Evolutionary conservation across 257 asterid genomes (phyloP).

Genomic region (Petunia axillaris): DNA sequence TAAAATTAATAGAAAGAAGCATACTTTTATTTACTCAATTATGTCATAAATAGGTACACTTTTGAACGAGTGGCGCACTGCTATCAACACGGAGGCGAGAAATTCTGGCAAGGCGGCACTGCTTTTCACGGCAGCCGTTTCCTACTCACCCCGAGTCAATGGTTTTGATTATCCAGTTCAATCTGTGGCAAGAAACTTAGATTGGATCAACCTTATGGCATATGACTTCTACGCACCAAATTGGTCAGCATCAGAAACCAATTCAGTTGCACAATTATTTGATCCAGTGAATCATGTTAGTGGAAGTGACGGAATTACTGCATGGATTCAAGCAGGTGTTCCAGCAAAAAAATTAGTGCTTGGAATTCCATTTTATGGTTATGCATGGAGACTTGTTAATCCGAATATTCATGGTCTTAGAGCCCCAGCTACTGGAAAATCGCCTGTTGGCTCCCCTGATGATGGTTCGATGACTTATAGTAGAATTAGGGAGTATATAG

Average conservation of each 20-base stretch:
- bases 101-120: conserved; percentile 33
- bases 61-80: conserved; percentile 46
- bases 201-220: conserved; percentile 52
- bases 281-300: conserved; percentile 40
- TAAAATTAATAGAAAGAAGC: neutral
- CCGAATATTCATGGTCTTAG: conserved; percentile 41
- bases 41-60: conserved; percentile 20
- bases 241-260: conserved; percentile 38
- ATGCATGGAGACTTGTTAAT: conserved; percentile 46
- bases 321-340: conserved; percentile 44
- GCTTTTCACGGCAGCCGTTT: conserved; percentile 46
- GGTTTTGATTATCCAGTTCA: conserved; percentile 38
- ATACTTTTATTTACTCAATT: neutral
- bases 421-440: conserved; percentile 48
- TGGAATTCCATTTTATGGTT: conserved; percentile 57
- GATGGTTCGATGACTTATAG: conserved; percentile 37
- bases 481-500: conserved; percentile 36
- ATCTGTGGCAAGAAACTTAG: conserved; percentile 41
- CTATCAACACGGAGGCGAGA: conserved; percentile 39
- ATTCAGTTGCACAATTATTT: conserved; percentile 44
- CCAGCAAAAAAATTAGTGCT: conserved; percentile 41
- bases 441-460: neutral
- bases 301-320: conserved; percentile 42
- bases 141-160: conserved; percentile 28
- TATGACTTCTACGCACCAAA: conserved; percentile 56